These are phyloP conservation scores for Bruguiera hainesii DNA, from an alignment of 441 rosid species.

Conservation along the genomic window DNA sequence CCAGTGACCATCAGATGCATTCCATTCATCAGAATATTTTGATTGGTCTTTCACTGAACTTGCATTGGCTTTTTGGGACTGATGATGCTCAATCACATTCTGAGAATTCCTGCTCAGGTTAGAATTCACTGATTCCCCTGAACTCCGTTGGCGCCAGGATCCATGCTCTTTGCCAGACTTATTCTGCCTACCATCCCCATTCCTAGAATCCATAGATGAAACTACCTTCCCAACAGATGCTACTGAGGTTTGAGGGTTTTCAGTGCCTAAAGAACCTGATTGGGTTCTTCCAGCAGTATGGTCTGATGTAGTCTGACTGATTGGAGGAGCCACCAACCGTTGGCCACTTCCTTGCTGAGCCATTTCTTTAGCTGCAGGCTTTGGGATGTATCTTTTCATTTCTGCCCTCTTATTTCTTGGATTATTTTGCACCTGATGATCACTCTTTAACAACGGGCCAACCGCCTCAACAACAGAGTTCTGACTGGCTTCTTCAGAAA, in stretches of 20 bases:
- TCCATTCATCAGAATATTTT: slow-evolving; percentile 44
- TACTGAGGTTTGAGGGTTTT: slow-evolving; percentile 35
- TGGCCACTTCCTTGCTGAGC: slow-evolving; percentile 60
- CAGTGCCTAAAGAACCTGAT: slow-evolving; percentile 36
- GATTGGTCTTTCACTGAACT: slow-evolving; percentile 45
- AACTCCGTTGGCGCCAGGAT: slow-evolving; percentile 69
- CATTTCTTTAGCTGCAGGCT: slow-evolving; percentile 89
- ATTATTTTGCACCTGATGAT: slow-evolving; percentile 53
- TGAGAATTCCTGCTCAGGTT: slow-evolving; percentile 35
- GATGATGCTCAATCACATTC: slow-evolving; percentile 42
- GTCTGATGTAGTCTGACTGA: slow-evolving; percentile 29
- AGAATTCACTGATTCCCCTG: slow-evolving; percentile 40
- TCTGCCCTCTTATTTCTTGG: slow-evolving; percentile 82
- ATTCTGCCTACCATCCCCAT: slow-evolving; percentile 52
- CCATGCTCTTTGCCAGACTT: slow-evolving; percentile 65
- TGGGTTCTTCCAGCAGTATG: slow-evolving; percentile 38
- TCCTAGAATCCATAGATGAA: slow-evolving; percentile 38
- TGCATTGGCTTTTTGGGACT: slow-evolving; percentile 34
- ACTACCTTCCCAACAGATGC: slow-evolving; percentile 39
- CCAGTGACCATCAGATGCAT: slow-evolving; percentile 49
- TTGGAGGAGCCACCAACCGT: slow-evolving; percentile 31
- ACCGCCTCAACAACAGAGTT: slow-evolving; percentile 36
- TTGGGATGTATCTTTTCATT: slow-evolving; percentile 88
- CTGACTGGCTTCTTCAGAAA: slow-evolving; percentile 44
- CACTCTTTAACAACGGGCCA: slow-evolving; percentile 40